A percentile compares a stretch with the other conserved stretches of the same genome.
Evolutionary conservation across 345 rosid species (phyloP).

Genomic region (Sisymbrium irio): DNA sequence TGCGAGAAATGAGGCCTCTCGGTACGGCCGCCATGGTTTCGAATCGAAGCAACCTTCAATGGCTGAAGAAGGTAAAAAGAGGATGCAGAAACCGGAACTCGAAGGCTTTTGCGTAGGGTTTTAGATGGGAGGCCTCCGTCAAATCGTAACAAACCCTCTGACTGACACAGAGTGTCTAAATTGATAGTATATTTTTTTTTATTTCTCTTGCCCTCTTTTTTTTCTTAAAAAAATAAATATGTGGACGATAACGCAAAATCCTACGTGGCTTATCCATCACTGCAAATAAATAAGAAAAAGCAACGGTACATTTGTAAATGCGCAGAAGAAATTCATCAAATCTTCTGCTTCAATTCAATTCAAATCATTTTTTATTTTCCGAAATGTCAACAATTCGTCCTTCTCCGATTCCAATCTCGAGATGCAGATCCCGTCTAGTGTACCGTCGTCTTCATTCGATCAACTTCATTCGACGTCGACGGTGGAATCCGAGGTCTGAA

Average conservation of each 20-base stretch:
- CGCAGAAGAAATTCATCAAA: background rate
- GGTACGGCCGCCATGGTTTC: slow-evolving; percentile 55
- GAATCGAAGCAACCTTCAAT: slow-evolving; percentile 30
- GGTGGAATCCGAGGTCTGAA: slow-evolving; percentile 28
- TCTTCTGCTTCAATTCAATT: background rate
- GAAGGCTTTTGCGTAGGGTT: slow-evolving; percentile 39
- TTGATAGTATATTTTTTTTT: background rate
- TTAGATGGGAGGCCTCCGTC: slow-evolving; percentile 12
- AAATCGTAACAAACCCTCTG: background rate
- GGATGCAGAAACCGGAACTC: slow-evolving; percentile 20
- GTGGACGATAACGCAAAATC: slow-evolving; percentile 27
- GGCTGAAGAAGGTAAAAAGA: slow-evolving; percentile 13
- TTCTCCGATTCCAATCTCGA: slow-evolving; percentile 28
- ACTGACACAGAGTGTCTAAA: background rate
- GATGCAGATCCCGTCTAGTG: slow-evolving; percentile 16
- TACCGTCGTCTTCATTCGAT: slow-evolving; percentile 13
- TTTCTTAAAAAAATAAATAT: background rate
- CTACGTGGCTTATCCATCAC: slow-evolving; percentile 36
- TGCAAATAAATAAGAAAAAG: background rate
- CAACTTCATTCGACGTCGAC: slow-evolving; percentile 4
- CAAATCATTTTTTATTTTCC: background rate
- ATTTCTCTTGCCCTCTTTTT: background rate
- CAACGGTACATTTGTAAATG: background rate
- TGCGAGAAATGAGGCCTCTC: slow-evolving; percentile 67
- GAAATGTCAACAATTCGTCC: slow-evolving; percentile 29